Evolutionary conservation across 2,329 filamentous ascomycete genomes (phyloP), one percentile per base, ranked within the genome.

Genomic region (Cladorrhinum sp.): DNA sequence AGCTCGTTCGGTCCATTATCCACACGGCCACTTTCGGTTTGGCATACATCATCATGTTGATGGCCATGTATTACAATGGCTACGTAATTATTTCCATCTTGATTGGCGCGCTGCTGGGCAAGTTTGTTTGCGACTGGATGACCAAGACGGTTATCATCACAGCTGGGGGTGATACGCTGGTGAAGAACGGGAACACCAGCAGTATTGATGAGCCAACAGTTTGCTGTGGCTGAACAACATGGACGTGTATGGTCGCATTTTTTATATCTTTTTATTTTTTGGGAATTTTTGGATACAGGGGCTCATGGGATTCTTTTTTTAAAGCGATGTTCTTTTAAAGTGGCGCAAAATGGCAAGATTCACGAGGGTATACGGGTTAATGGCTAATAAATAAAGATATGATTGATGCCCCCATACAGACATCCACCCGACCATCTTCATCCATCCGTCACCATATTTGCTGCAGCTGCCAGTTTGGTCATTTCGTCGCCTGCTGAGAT

Each of bases 121-220:
- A 82, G 71, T 82, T 82, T 66, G 64, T 81, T n/a, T 81, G 77
- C 65, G 80, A 82, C 68, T 83, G 81, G 81, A 71, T 81, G 68
- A 77, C 77, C 23, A 72, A 74, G 52, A 76, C 73, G 58, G 71
- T 81, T n/a, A 71, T 77, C 0, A 58, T 75, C 27, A 70, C 69
- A 5, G 58, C 55, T 1, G 64, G 59, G 2, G 62, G 73, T 1
- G 68, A 63, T 3, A 64, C 62, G 1, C 65, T 65, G 3, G 66
- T 64, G 1, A 64, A 64, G 5, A 62, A 68, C 2, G 69, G 60
- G 23, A 66, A 65, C 32, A 61, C 66, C 1, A 68, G 67, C 18
- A 76, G 74, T 0, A 72, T 80, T 8, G 77, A 81, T 55, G 79
- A 81, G 64, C 69, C 78, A 3, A 78, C 77, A 1, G 74, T 81